phyloP scores from a whole-genome alignment of 352 stramenopile species.

The Thalassiosira hispida region DNA sequence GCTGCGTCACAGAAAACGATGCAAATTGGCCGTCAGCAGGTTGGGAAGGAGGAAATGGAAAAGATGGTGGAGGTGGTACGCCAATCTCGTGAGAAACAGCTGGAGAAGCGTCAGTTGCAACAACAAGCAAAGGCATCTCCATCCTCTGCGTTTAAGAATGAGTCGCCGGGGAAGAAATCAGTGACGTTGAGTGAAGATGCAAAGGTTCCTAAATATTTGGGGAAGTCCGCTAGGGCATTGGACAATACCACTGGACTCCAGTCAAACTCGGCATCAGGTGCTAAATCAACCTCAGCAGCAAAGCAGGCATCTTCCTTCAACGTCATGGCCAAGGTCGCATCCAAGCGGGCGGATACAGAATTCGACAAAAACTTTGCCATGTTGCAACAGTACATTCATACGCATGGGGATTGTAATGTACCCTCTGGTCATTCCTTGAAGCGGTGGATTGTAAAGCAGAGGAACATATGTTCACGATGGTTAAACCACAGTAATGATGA shows the following conservation, averaged over 20 bases:
- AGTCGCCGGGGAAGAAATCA: background rate
- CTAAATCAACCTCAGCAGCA: too few species aligned
- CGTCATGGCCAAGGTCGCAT: background rate
- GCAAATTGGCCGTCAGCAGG: too few species aligned
- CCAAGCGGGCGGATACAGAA: background rate
- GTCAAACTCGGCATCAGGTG: too few species aligned
- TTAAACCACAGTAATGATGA: background rate
- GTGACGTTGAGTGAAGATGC: background rate
- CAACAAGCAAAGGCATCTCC: background rate
- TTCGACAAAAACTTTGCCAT: background rate
- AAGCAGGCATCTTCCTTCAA: too few species aligned
- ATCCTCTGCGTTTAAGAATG: background rate
- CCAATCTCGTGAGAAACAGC: background rate
- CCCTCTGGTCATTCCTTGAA: background rate
- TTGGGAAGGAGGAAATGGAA: background rate
- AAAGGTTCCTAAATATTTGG: slow-evolving; percentile 7
- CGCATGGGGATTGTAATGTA: background rate
- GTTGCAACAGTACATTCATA: background rate
- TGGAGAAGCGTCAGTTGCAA: background rate
- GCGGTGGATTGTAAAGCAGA: background rate
- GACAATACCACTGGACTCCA: background rate
- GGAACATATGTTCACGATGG: background rate
- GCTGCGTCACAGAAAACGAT: too few species aligned
- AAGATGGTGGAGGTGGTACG: background rate
- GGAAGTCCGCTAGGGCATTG: slow-evolving; percentile 1